Conservation (phyloP, 2,329 filamentous ascomycete genomes). For the Sporothrix sp. region DNA sequence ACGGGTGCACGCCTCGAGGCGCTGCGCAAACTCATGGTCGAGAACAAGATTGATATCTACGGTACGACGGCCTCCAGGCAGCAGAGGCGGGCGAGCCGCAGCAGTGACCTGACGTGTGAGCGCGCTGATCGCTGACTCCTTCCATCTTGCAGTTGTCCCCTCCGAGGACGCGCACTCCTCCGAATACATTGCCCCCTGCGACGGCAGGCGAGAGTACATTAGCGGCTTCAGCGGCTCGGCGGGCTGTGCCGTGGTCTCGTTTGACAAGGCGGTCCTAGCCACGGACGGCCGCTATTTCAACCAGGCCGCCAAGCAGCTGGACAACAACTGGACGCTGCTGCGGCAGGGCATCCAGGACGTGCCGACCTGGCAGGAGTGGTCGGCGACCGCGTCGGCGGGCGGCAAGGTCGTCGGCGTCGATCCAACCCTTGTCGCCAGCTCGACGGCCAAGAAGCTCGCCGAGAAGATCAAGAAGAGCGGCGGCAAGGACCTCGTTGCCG, state of each 20-base stretch:
- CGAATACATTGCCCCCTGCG: slow-evolving; percentile 95
- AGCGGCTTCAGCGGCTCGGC: slow-evolving; percentile 92
- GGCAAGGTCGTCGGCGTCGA: slow-evolving; percentile 89
- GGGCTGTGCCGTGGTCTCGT: slow-evolving; percentile 81
- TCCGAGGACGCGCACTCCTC: slow-evolving; percentile 97
- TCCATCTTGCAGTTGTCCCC: slow-evolving; percentile 59
- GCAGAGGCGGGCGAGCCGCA: no score
- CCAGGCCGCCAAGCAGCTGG: slow-evolving; percentile 83
- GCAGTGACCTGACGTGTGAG: no score
- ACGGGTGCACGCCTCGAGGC: slow-evolving; percentile 66
- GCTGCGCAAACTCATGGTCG: slow-evolving; percentile 77
- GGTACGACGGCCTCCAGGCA: no score
- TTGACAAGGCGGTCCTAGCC: slow-evolving; percentile 76
- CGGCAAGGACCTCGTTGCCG: slow-evolving; percentile 62
- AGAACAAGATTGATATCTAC: slow-evolving; percentile 82
- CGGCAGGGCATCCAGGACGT: slow-evolving; percentile 92
- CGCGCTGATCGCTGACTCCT: background rate
- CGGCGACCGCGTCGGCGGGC: slow-evolving; percentile 71
- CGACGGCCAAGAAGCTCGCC: slow-evolving; percentile 55
- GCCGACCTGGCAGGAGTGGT: slow-evolving; percentile 96
- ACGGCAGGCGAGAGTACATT: slow-evolving; percentile 83
- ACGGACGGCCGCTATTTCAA: slow-evolving; percentile 98
- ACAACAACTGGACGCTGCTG: slow-evolving; percentile 80
- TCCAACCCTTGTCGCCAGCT: slow-evolving; percentile 69
- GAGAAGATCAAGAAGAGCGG: slow-evolving; percentile 83